A percentile compares a stretch with the other conserved stretches of the same genome.
Evolutionary conservation across 2,329 filamentous ascomycete genomes (phyloP).

Genomic region (Fusarium tricinctum): DNA sequence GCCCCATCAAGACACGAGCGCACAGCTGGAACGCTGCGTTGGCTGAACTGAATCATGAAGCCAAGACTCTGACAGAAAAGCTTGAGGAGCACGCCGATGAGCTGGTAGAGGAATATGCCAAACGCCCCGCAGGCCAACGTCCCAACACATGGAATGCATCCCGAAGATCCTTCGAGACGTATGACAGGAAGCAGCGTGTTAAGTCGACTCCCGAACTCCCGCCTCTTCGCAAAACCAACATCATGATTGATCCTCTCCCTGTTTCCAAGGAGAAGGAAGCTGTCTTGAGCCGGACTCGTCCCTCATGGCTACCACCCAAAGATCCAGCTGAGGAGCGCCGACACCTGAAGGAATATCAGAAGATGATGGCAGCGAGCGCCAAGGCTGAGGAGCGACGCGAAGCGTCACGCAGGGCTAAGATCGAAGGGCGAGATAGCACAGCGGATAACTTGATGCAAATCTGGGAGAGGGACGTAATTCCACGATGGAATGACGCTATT

Average conservation of each 20-base stretch:
- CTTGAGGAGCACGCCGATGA: conserved; percentile 84
- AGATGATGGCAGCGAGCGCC: conserved; percentile 78
- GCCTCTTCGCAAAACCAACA: conserved; percentile 78
- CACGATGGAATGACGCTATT: conserved; percentile 80
- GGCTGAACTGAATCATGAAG: conserved; percentile 78
- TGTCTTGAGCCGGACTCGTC: conserved; percentile 82
- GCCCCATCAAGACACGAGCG: conserved; percentile 67
- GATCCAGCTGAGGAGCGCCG: conserved; percentile 91
- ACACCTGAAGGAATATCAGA: conserved; percentile 87
- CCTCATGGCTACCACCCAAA: conserved; percentile 88
- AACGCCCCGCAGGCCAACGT: conserved; percentile 52
- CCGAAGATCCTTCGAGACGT: conserved; percentile 52
- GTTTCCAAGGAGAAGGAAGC: conserved; percentile 90
- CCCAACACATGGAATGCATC: conserved; percentile 59
- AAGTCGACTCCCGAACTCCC: conserved; percentile 78
- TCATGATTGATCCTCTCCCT: conserved; percentile 87
- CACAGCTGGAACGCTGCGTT: conserved; percentile 82
- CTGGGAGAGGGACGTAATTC: conserved; percentile 83
- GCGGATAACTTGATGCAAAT: conserved; percentile 70
- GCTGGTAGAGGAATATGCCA: conserved; percentile 58
- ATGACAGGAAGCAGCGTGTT: conserved; percentile 66
- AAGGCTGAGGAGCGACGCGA: conserved; percentile 73
- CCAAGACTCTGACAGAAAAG: conserved; percentile 81
- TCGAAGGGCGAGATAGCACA: conserved; percentile 67
- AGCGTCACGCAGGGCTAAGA: conserved; percentile 64